Conservation (phyloP, 805 yeast species). For the Saturnispora zaruensis region DNA sequence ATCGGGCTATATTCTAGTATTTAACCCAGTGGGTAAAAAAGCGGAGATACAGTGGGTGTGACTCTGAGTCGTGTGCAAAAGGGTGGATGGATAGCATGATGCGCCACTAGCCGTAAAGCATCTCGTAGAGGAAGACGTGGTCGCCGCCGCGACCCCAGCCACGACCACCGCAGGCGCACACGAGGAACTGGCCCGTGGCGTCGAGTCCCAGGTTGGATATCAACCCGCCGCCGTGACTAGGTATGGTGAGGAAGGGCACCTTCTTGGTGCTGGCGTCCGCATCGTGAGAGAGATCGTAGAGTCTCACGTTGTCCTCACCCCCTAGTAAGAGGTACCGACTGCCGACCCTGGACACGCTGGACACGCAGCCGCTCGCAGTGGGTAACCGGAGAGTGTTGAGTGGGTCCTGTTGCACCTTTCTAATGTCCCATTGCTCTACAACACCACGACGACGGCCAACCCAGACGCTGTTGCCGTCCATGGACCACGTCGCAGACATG, state of each 20-base stretch:
- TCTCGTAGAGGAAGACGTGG: slow-evolving; percentile 40
- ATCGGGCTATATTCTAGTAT: background rate
- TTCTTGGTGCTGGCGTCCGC: slow-evolving; percentile 23
- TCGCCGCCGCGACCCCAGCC: slow-evolving; percentile 94
- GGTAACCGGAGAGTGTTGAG: slow-evolving; percentile 66
- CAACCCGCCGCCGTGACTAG: slow-evolving; percentile 95
- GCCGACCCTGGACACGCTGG: slow-evolving; percentile 32
- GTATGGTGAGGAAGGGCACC: slow-evolving; percentile 80
- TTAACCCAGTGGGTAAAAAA: background rate
- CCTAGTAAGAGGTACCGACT: slow-evolving; percentile 65
- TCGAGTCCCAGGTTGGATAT: slow-evolving; percentile 59
- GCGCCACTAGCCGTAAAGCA: background rate
- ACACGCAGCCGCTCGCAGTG: slow-evolving; percentile 81
- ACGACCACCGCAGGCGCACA: slow-evolving; percentile 87
- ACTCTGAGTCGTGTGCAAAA: background rate
- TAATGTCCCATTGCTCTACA: slow-evolving; percentile 66
- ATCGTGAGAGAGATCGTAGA: slow-evolving; percentile 58
- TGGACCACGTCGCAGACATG: slow-evolving; percentile 81
- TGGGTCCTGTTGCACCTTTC: slow-evolving; percentile 43
- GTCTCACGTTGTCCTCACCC: slow-evolving; percentile 79
- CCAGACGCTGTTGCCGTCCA: slow-evolving; percentile 66
- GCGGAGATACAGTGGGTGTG: background rate
- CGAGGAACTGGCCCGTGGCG: slow-evolving; percentile 60
- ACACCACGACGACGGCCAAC: slow-evolving; percentile 86
- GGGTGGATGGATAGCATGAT: background rate